Percentiles rank a stretch among this genome's conserved stretches.
Conservation (phyloP, 1,139 yeast genomes). For the Meyerozyma sp. region DNA sequence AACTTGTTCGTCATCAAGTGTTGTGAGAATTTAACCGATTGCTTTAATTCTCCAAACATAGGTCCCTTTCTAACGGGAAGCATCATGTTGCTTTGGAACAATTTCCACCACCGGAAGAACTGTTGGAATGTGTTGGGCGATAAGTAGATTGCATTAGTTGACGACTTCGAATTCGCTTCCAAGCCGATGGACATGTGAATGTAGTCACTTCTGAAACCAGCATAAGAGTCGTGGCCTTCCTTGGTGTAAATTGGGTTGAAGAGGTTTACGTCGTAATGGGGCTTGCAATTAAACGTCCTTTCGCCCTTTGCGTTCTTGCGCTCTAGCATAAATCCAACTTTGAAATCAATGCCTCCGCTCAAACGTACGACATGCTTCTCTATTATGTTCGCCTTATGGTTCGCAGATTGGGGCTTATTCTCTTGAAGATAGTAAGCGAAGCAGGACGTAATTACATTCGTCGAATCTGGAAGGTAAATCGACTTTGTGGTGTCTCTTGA, state of each 20-base stretch:
- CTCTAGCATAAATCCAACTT: constrained; percentile 56
- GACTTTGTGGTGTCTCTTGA: constrained; percentile 42
- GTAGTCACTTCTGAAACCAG: constrained; percentile 72
- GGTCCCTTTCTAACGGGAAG: constrained; percentile 37
- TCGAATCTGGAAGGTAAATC: constrained; percentile 39
- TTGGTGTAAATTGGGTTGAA: constrained; percentile 58
- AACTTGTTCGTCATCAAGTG: constrained; percentile 39
- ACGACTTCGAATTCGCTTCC: constrained; percentile 40
- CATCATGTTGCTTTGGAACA: constrained; percentile 39
- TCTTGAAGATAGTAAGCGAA: constrained; percentile 47
- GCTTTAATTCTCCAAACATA: constrained; percentile 33
- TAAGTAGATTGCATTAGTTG: constrained; percentile 40
- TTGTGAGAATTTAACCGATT: constrained; percentile 37
- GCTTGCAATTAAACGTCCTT: constrained; percentile 50
- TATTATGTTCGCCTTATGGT: constrained; percentile 11
- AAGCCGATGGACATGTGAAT: constrained; percentile 75
- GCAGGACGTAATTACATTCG: constrained; percentile 41
- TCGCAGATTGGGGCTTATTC: constrained; percentile 6
- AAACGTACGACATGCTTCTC: constrained; percentile 54
- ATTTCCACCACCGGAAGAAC: constrained; percentile 42
- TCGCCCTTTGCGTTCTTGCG: constrained; percentile 30
- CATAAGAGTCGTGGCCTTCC: constrained; percentile 63
- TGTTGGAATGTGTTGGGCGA: constrained; percentile 36
- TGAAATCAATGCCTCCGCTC: constrained; percentile 56
- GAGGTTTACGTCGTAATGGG: constrained; percentile 67